Base-by-base conservation (phyloP, 345 rosid species). In the Lenwebbia sp. region DNA sequence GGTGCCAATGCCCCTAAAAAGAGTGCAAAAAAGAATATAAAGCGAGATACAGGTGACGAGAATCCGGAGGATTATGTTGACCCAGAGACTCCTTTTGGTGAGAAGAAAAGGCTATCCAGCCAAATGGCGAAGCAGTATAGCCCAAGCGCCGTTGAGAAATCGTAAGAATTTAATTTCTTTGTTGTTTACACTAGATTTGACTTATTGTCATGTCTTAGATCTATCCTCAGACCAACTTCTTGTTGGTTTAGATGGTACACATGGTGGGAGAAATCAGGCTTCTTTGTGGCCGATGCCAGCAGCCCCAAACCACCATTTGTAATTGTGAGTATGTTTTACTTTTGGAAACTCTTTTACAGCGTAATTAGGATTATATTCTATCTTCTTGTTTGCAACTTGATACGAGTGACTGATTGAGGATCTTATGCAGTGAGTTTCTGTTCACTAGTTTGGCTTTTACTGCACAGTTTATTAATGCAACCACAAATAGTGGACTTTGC, bases 121-220 rank as follows among this genome's bases (percentile, higher is more conserved):
- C 95, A 90, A 89, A 96, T 97, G 99, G 97, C 98, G 5, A 97
- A 96, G 83, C 98, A 96, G 70, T 97, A 97, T 85, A 94, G 88
- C 87, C 99, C 98, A 11, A 89, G 89, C 84, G 89, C 91, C 1
- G 99, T 96, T 8, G 99, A 97, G 92, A 94, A 94, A 86, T 92
- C 98, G 99, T 97, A 86, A 90, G 96, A 91, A 57, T 83, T 75
- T 44, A 60, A 83, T 76, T 83, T 57, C 22, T 12, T 28, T 57
- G 40, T 58, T 85, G 15, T 82, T 82, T 28, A 54, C 47, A 10
- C 54, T 41, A 30, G 55, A 55, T 50, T 87, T 78, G 33, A 83
- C 53, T 56, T 47, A 62, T 54, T 53, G n/a, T 55, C 33, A 21
- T 52, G 25, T 76, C 52, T 41, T 17, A 85, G 83, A 50, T 65